Percentiles rank a stretch among this genome's conserved stretches.
Evolutionary conservation across 495 filamentous ascomycete genomes (phyloP).

Genomic region (Podospora tetraspora): DNA sequence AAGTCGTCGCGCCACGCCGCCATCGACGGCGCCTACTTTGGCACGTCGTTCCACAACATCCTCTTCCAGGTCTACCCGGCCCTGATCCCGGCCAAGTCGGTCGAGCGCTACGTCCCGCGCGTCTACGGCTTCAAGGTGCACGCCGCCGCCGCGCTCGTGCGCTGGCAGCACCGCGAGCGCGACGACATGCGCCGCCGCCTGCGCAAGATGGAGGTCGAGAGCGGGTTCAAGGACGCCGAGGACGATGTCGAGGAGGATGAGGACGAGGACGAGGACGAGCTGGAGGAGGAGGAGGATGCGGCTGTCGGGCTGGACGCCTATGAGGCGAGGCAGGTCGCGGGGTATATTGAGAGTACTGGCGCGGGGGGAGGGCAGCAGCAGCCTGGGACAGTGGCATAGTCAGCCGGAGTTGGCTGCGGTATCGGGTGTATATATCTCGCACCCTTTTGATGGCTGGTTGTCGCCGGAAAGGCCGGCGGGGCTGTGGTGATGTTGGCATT

Average conservation of each 20-base stretch:
- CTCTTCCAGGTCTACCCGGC: slow-evolving; percentile 97
- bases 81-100: slow-evolving; percentile 76
- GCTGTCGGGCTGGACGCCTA: background rate
- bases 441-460: background rate
- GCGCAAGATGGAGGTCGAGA: slow-evolving; percentile 54
- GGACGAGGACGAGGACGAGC: slow-evolving; percentile 33
- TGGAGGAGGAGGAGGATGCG: slow-evolving; percentile 7
- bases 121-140: slow-evolving; percentile 96
- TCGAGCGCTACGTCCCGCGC: slow-evolving; percentile 77
- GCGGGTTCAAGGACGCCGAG: slow-evolving; percentile 52
- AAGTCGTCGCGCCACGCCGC: slow-evolving; percentile 93
- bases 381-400: slow-evolving; percentile 17
- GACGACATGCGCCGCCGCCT: slow-evolving; percentile 71
- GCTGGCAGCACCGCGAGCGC: slow-evolving; percentile 81
- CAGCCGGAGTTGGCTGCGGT: background rate
- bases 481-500: slow-evolving; percentile 15
- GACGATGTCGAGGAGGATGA: slow-evolving; percentile 40
- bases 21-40: slow-evolving; percentile 98
- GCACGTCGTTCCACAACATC: slow-evolving; percentile 96
- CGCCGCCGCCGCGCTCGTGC: slow-evolving; percentile 75
- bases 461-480: background rate
- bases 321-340: background rate
- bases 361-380: slow-evolving; percentile 4
- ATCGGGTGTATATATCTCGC: background rate
- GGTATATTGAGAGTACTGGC: background rate